Evolutionary conservation across 2,329 filamentous ascomycete species (phyloP), one percentile per base, ranked within the genome.

Genomic region (Stylonectria norvegica): DNA sequence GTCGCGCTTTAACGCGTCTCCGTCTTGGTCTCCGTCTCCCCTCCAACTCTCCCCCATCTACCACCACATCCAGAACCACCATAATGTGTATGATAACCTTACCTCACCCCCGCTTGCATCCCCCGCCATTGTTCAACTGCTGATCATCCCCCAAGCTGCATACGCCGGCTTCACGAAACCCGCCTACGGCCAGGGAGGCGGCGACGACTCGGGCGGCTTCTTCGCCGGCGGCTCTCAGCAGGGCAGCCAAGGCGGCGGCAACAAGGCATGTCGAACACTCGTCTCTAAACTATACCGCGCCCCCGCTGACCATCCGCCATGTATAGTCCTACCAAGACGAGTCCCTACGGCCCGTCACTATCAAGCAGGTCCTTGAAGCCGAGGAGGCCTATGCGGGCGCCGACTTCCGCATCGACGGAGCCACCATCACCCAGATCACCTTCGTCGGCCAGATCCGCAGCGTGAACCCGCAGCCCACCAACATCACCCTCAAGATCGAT

Each of bases 311-410:
- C 7, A 25, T 7, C 5, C 48, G 40, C 45, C 37, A 36, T 12
- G 16, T 1, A 6, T 44, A 81, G 75, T 69, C 72, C 45, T 85
- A 85, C 62, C 76, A 78, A 53, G 87, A 94, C 66, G 89, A 96
- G 57, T 90, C 89, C 15, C 78, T 98, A 37, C 86, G 93, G 31
- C 90, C 93, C 1, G 86, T 96, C 33, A 98, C 93, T 9, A 88
- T 97, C 68, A 96, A 96, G 67, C 93, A 98, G 68, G 78, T 96
- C 42, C 72, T 90, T 59, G 88, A 94, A 49, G 87, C 89, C 49
- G 76, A 85, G 49, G 84, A 89, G 66, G 78, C 83, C 27, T 84
- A 86, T 62, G 80, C 82, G 2, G 73, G 73, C 43, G 81, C 82
- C 40, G 83, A 89, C 23, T 93, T 94, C 75, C 81, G 82, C 49